Evolutionary conservation across 192 early-diverging fungal species (phyloP), one percentile per base, ranked within the genome.

Genomic region (Coemansia aciculifera): DNA sequence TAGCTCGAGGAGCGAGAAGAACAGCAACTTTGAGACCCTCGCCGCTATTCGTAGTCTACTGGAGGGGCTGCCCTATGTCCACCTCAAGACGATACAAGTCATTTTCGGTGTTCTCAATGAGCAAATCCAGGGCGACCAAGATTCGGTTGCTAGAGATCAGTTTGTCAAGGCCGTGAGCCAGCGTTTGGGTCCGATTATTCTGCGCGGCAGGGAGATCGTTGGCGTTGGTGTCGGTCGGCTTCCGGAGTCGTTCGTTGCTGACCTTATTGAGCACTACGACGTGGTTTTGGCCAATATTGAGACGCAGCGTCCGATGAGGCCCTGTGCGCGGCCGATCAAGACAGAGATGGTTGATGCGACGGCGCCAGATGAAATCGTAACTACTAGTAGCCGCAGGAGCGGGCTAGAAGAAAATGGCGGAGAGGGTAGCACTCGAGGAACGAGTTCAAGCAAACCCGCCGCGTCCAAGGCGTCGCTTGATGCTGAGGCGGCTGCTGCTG

Each of bases 201-300:
- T 85, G 63, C 83, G 83, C n/a, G 74, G 69, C 23, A 69, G 63
- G 19, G 79, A 82, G 13, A 73, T 75, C 19, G 69, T 77, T 9
- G 72, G 79, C 9, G 72, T 77, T 17, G 69, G 70, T 32, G 67
- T 72, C 12, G 73, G 70, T 66, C 69, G 79, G 2, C 63, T 82
- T 17, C 79, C 71, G 15, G 74, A 82, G 79, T 49, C 29, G 3
- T 73, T 82, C 60, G 74, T 63, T 3, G 40, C 68, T 0, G 72
- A 77, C 46, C 74, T 82, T 34, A 73, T 82, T 21, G 79, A 82
- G 62, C 60, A 77, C 72, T 82, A 82, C 44, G 74, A 82, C 52
- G 71, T 68, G 32, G 60, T 77, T 10, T 42, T 82, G 68, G 74
- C 44, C 15, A 62, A 32, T 3, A 74, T 77, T 11, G 65, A 73